Base-by-base conservation (phyloP, 2,329 filamentous ascomycete species). In the Cyphellophora europaea region DNA sequence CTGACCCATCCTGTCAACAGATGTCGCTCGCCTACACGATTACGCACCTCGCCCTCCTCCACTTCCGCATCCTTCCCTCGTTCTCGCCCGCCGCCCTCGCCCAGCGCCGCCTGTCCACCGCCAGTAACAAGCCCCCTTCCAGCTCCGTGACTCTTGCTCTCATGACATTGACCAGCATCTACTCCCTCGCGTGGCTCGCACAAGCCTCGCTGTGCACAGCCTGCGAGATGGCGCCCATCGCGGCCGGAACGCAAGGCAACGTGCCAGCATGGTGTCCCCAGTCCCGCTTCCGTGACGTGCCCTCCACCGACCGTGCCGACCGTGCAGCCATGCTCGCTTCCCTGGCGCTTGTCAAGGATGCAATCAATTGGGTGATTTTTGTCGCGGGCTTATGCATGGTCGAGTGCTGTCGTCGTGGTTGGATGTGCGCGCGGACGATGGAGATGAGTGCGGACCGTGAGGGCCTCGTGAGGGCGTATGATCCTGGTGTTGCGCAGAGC, bases 291-390 rank as follows among this genome's bases (percentile, higher is more conserved):
- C 37, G 32, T 21, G 41, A 47, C 31, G 32, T 25, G 8, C 21
- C 21, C 21, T 25, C 21, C 21, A 25, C 32, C 11, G 41, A 41
- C 19, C 21, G 33, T 6, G 34, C 34, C 11, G 28, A 15, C 12
- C 35, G 65, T 53, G 6, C 56, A 60, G 11, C 79, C 74, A 15
- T 63, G 70, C 33, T 71, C 60, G 12, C 76, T 74, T 42, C 66
- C 67, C 49, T 68, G 58, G 14, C 38, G 4, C 34, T 36, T 6
- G 44, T 40, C 25, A 47, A 47, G 27, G 44, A 47, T 25, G 34
- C 44, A 19, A 8, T 41, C 12, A 35, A 44, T 25, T 47, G 44
- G 44, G 31, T 13, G 12, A 47, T 47, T 38, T 32, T 47, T 11
- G 23, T 32, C 10, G 4, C 43, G 27, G 33, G 38, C 5, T 27